A percentile compares a stretch with the other conserved stretches of the same genome.
Conservation (phyloP, 164 flowering plant genomes). For the Magnolia kwangsiensis region DNA sequence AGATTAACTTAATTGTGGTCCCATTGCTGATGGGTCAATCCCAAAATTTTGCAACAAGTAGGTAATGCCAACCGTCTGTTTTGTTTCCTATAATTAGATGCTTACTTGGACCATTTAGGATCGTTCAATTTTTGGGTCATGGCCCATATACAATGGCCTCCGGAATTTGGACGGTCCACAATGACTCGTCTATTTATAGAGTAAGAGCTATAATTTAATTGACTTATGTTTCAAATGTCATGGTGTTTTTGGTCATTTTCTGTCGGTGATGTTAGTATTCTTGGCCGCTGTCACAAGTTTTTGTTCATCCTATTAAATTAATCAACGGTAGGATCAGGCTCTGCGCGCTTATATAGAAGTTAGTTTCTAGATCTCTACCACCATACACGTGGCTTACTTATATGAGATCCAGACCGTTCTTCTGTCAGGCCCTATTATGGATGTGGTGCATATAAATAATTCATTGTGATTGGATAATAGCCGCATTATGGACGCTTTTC, state of each 20-base stretch:
- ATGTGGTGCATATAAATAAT: too few species aligned
- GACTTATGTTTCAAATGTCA: background rate
- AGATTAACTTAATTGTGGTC: too few species aligned
- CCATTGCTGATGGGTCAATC: too few species aligned
- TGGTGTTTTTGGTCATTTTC: background rate
- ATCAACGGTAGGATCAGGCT: background rate
- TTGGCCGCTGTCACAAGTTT: background rate
- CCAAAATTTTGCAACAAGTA: too few species aligned
- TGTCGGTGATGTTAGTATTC: background rate
- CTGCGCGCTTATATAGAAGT: background rate
- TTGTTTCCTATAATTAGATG: background rate
- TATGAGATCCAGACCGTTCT: too few species aligned
- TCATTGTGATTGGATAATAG: too few species aligned
- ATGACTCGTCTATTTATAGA: too few species aligned
- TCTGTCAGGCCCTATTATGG: background rate
- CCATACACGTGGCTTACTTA: background rate
- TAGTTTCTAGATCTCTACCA: background rate
- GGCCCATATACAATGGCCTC: background rate
- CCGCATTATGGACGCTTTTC: too few species aligned
- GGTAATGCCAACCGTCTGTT: too few species aligned
- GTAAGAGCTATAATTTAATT: background rate
- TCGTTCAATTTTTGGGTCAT: background rate
- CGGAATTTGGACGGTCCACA: background rate
- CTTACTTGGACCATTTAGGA: background rate
- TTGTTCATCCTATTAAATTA: too few species aligned